These are phyloP conservation scores for Saturnispora saitoi DNA, from an alignment of 805 yeast species.

Conservation along the genomic window DNA sequence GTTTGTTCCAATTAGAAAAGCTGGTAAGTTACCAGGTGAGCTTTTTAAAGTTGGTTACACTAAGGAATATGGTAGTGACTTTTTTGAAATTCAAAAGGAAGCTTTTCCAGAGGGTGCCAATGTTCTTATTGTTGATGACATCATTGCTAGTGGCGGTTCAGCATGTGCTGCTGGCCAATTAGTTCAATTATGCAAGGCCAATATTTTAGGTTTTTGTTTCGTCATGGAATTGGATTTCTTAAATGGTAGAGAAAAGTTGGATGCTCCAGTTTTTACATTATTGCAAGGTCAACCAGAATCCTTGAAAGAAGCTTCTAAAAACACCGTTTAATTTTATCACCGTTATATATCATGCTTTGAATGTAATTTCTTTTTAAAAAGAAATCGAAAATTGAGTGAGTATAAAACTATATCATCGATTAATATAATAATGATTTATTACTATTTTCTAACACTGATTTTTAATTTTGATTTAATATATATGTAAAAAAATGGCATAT, in stretches of 20 bases:
- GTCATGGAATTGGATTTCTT: constrained; percentile 93
- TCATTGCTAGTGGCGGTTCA: constrained; percentile 97
- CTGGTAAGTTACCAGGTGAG: constrained; percentile 91
- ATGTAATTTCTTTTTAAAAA: too few relatives aligned
- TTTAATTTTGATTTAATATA: too few relatives aligned
- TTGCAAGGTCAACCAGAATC: constrained; percentile 71
- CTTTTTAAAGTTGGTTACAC: constrained; percentile 59
- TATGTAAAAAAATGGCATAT: too few relatives aligned
- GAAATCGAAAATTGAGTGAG: too few relatives aligned
- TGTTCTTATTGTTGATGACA: constrained; percentile 88
- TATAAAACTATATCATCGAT: too few relatives aligned
- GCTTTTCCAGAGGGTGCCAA: constrained; percentile 73
- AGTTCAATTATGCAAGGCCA: constrained; percentile 56
- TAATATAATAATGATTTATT: too few relatives aligned
- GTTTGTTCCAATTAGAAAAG: constrained; percentile 91
- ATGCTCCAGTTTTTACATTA: constrained; percentile 83
- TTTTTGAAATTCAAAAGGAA: constrained; percentile 78
- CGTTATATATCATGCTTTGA: background rate
- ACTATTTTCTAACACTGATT: too few relatives aligned
- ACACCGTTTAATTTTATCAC: background rate
- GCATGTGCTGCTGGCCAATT: constrained; percentile 91
- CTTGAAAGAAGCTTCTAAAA: constrained; percentile 16
- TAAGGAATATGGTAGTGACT: constrained; percentile 92
- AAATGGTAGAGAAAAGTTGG: constrained; percentile 83
- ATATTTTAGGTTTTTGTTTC: constrained; percentile 72